Conservation (phyloP, 2,329 filamentous ascomycete species). For the Huntiella abstrusa region DNA sequence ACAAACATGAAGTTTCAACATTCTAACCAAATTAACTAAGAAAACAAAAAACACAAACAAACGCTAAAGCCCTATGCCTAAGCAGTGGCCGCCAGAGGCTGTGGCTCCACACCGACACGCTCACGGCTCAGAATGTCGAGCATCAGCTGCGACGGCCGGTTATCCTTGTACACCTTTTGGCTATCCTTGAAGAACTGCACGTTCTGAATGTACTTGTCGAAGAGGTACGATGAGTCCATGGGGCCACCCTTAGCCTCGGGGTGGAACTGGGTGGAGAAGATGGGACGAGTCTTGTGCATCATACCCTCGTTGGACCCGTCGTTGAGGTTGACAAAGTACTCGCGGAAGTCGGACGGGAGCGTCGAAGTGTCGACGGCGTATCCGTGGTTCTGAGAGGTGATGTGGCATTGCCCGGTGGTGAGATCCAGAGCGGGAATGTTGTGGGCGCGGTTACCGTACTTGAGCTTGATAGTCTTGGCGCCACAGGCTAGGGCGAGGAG, state of each 20-base stretch:
- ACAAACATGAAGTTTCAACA: not conserved
- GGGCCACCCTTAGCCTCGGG: slow-evolving; percentile 95
- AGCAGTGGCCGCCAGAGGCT: slow-evolving; percentile 33
- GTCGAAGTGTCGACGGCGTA: slow-evolving; percentile 83
- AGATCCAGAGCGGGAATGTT: slow-evolving; percentile 93
- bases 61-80: slow-evolving; percentile 14
- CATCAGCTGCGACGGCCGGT: slow-evolving; percentile 69
- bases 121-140: slow-evolving; percentile 86
- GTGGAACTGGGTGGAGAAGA: slow-evolving; percentile 98
- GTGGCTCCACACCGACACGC: slow-evolving; percentile 72
- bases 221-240: slow-evolving; percentile 87
- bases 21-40: not conserved
- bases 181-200: slow-evolving; percentile 77
- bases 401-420: slow-evolving; percentile 93
- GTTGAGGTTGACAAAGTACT: slow-evolving; percentile 97
- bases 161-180: slow-evolving; percentile 64
- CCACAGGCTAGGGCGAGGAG: slow-evolving; percentile 78
- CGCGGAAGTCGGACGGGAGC: slow-evolving; percentile 73
- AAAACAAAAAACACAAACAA: slow-evolving; percentile 2
- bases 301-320: slow-evolving; percentile 95
- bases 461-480: slow-evolving; percentile 85
- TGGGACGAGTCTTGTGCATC: slow-evolving; percentile 88
- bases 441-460: slow-evolving; percentile 97
- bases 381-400: slow-evolving; percentile 95
- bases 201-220: slow-evolving; percentile 87